These are phyloP conservation scores for Linum usitatissimum DNA, from an alignment of 345 rosid genomes.

Conservation along the genomic window DNA sequence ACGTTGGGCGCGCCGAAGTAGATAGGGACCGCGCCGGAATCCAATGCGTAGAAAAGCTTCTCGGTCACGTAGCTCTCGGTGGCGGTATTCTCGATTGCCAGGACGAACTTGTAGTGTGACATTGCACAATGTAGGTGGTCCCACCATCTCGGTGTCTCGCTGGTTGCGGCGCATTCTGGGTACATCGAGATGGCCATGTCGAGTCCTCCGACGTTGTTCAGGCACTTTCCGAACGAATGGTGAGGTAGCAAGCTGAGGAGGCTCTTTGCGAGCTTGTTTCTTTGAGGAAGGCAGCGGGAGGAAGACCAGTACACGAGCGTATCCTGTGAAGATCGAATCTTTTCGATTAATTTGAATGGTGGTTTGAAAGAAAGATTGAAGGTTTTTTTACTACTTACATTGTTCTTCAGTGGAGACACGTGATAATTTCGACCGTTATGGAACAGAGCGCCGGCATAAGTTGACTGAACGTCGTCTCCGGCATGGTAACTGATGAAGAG, in stretches of 20 bases:
- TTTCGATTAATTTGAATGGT: neutral
- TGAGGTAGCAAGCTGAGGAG: slow-evolving; percentile 58
- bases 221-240: slow-evolving; percentile 90
- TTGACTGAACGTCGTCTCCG: slow-evolving; percentile 69
- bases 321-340: slow-evolving; percentile 28
- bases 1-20: slow-evolving; percentile 90
- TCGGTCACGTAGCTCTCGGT: slow-evolving; percentile 84
- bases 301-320: slow-evolving; percentile 86
- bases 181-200: slow-evolving; percentile 66
- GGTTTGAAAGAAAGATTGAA: neutral
- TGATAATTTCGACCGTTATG: slow-evolving; percentile 77
- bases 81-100: slow-evolving; percentile 80
- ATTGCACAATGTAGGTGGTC: slow-evolving; percentile 87
- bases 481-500: slow-evolving; percentile 87
- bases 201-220: slow-evolving; percentile 73
- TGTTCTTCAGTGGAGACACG: slow-evolving; percentile 53
- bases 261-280: slow-evolving; percentile 57
- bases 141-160: slow-evolving; percentile 58
- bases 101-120: slow-evolving; percentile 93
- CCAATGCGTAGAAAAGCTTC: slow-evolving; percentile 83
- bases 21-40: slow-evolving; percentile 76
- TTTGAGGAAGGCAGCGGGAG: slow-evolving; percentile 66
- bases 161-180: slow-evolving; percentile 55
- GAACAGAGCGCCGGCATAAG: slow-evolving; percentile 86
- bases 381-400: slow-evolving; percentile 28